These are phyloP conservation scores for Xylaria sp. DNA, from an alignment of 2,329 filamentous ascomycete species.

Conservation along the genomic window DNA sequence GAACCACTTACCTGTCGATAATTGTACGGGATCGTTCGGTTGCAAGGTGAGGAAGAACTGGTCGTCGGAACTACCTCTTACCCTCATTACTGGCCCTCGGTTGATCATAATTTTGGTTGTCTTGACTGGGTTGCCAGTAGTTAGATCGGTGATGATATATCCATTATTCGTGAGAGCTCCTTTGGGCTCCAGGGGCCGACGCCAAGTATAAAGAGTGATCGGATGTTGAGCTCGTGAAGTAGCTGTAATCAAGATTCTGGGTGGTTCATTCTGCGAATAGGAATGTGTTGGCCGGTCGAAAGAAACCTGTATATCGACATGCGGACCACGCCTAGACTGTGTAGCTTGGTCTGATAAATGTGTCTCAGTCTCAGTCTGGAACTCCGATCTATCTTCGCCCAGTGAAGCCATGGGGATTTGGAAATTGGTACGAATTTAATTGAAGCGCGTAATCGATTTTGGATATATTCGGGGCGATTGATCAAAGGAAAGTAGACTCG, in stretches of 20 bases:
- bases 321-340: not conserved
- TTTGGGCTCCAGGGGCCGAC: not conserved
- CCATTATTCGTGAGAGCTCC: not conserved
- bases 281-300: not conserved
- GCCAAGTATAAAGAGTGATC: not conserved
- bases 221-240: not conserved
- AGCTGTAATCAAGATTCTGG: not conserved
- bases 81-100: not conserved
- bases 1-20: constrained; percentile 2
- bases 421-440: too few species aligned
- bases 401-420: not conserved
- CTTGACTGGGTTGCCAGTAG: not conserved
- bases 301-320: not conserved
- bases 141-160: not conserved
- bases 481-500: not conserved
- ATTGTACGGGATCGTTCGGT: not conserved
- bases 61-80: not conserved
- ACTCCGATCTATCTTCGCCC: not conserved
- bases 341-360: not conserved
- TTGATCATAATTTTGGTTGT: not conserved
- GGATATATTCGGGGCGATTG: not conserved
- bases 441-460: not conserved
- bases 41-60: not conserved
- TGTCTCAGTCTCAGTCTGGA: not conserved
- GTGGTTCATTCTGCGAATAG: not conserved